Base-by-base conservation (phyloP, 352 stramenopile species). In the Thalassiosira hispida region DNA sequence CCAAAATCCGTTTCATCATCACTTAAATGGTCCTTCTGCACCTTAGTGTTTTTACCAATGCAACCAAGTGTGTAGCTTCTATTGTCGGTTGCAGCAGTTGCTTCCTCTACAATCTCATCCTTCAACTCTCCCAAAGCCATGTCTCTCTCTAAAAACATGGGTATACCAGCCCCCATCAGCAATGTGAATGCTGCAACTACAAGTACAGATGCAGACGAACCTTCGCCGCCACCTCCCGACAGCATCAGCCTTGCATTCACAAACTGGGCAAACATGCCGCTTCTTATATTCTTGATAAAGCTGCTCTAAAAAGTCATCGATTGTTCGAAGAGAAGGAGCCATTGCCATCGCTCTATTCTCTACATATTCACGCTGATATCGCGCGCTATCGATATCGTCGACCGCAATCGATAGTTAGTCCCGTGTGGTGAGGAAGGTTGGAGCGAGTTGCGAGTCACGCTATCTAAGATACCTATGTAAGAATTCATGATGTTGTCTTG, bases 221-320 rank as follows among this genome's bases (percentile, higher is more conserved):
- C 52, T 44, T 61, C 27, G 20, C 55, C 27, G 20, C n/a, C 20
- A 52, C 18, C 35, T 33, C 42, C 55, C 38, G 52, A 18, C 22
- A 72, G 72, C 20, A 91, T 75, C 8, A 90, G 49, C 27, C 25
- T 64, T 64, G 77, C 85, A 77, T 90, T 91, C 2, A 89, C 72
- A 57, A 90, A 85, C 77, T 98, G 95, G 7, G 95, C 92, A 42
- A 93, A 77, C 78, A 98, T 97, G 49, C 29, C 44, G 47, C 49
- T 49, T 31, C 49, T 78, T 69, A 63, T 77, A 79, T 42, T 53
- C 27, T 12, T 51, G 14, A 63, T 73, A 76, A 4, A 79, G 14
- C 23, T 79, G 33, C 3, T 65, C 57, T 47, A 84, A 66, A 64
- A 84, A 84, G 38, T 73, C 53, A 63, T 84, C 76, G 25, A 84